Evolutionary conservation across 805 yeast species (phyloP).

Genomic region (Grigorovia jiainica): DNA sequence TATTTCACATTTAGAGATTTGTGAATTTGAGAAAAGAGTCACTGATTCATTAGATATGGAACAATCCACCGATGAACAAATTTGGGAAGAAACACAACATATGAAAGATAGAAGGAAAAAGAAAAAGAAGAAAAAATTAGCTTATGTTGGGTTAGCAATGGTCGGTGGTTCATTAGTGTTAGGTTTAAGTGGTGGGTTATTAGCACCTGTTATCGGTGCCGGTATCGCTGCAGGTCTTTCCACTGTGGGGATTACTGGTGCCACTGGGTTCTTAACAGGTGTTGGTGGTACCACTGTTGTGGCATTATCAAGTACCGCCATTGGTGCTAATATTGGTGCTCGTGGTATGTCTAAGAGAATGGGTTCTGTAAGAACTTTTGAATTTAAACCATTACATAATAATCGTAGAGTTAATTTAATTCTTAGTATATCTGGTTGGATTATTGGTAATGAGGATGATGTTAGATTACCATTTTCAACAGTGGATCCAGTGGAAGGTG

Average conservation of each 20-base stretch:
- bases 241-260: slow-evolving; percentile 91
- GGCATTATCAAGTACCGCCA: slow-evolving; percentile 81
- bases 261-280: slow-evolving; percentile 87
- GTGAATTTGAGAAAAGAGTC: slow-evolving; percentile 82
- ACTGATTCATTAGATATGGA: slow-evolving; percentile 87
- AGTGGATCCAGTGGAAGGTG: slow-evolving; percentile 97
- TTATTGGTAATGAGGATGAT: slow-evolving; percentile 91
- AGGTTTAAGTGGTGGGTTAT: slow-evolving; percentile 88
- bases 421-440: slow-evolving; percentile 94
- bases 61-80: slow-evolving; percentile 60
- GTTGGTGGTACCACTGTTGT: slow-evolving; percentile 94
- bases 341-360: slow-evolving; percentile 77
- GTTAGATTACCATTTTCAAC: slow-evolving; percentile 93
- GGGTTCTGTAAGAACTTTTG: slow-evolving; percentile 90
- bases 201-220: slow-evolving; percentile 98
- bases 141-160: slow-evolving; percentile 90
- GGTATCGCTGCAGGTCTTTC: slow-evolving; percentile 96
- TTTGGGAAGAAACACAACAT: slow-evolving; percentile 63
- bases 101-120: slow-evolving; percentile 63
- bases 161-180: slow-evolving; percentile 91
- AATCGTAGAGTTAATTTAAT: slow-evolving; percentile 81
- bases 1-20: slow-evolving; percentile 56
- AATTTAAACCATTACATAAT: slow-evolving; percentile 85
- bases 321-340: slow-evolving; percentile 85
- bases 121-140: slow-evolving; percentile 56